phyloP scores from a whole-genome alignment of 2,329 filamentous ascomycete genomes.

The Monosporascus sp. region DNA sequence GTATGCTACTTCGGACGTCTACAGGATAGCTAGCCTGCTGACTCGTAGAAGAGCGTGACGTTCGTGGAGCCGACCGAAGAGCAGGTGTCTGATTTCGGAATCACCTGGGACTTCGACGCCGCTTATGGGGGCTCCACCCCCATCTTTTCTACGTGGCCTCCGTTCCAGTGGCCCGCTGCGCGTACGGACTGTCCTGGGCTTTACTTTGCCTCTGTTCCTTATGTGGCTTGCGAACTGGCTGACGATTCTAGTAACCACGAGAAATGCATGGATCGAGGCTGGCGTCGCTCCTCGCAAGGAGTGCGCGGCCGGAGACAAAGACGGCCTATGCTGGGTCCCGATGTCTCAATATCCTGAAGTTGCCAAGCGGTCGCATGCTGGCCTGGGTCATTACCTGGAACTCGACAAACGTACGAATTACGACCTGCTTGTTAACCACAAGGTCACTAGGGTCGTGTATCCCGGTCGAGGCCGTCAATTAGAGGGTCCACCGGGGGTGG shows the following conservation, averaged over 20 bases:
- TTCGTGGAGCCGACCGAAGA: conserved; percentile 24
- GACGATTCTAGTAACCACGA: conserved; percentile 6
- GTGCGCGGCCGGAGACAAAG: conserved; percentile 26
- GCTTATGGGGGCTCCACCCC: conserved; percentile 26
- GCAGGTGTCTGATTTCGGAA: conserved; percentile 22
- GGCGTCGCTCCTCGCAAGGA: conserved; percentile 17
- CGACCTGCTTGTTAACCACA: conserved; percentile 24
- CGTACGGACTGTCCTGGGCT: neutral
- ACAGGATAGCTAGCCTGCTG: neutral
- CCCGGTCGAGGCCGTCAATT: neutral
- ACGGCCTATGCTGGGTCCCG: conserved; percentile 27
- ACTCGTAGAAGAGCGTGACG: conserved; percentile 21
- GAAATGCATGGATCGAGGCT: conserved; percentile 17
- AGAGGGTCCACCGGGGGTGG: neutral
- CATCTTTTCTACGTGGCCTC: conserved; percentile 27
- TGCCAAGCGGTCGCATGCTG: conserved; percentile 23
- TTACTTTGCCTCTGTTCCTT: neutral
- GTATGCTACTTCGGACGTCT: conserved; percentile 6
- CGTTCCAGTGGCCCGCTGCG: conserved; percentile 24
- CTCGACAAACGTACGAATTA: conserved; percentile 20
- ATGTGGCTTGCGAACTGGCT: neutral
- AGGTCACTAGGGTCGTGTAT: conserved; percentile 18
- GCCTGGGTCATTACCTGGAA: conserved; percentile 24
- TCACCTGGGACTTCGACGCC: conserved; percentile 25
- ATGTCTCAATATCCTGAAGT: conserved; percentile 24